Base-by-base conservation (phyloP, 2,329 filamentous ascomycete genomes). In the Colletotrichum tropicale region DNA sequence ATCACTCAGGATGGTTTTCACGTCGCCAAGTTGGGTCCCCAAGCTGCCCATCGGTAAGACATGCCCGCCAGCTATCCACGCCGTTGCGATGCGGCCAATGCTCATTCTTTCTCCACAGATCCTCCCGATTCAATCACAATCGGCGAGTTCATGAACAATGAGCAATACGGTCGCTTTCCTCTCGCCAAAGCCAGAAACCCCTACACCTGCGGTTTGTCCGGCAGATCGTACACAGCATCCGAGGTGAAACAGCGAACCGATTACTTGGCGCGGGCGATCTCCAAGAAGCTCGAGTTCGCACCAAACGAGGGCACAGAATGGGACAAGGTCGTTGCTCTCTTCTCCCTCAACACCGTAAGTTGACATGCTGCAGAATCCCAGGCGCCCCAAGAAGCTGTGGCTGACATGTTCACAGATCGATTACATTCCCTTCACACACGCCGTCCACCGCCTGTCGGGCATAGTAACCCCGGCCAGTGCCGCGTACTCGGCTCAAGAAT, bases 271-370 rank as follows among this genome's bases (percentile, higher is more conserved):
- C 90, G 93, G 74, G 93, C 91, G 26, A 85, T 98, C 38, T 89
- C 90, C 55, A 92, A 94, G 81, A 91, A 94, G 77, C 89, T 97
- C 75, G 92, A 91, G 58, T 96, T 94, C 89, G 83, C 89, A 61
- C 91, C 93, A 9, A 93, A 94, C 78, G 83, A 91, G 72, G 94
- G 93, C 15, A 91, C 91, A 0, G 94, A 96, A 82, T 97, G 93
- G 93, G 94, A 97, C 80, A 95, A 96, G 83, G 94, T 96, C 28
- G 87, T 95, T 64, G 93, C 89, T 6, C 87, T 96, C 32, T 98
- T 95, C 85, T 93, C 93, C n/a, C 84, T 96, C 75, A 98, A 98
- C 82, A 95, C 94, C 34, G 94, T 95, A 84, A 75, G 89, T 80
- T 26, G 21, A 60, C 64, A 16, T 21, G 8, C 34, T 8, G 12